Base-by-base conservation (phyloP, 495 filamentous ascomycete species). In the Ramalina peruviana region DNA sequence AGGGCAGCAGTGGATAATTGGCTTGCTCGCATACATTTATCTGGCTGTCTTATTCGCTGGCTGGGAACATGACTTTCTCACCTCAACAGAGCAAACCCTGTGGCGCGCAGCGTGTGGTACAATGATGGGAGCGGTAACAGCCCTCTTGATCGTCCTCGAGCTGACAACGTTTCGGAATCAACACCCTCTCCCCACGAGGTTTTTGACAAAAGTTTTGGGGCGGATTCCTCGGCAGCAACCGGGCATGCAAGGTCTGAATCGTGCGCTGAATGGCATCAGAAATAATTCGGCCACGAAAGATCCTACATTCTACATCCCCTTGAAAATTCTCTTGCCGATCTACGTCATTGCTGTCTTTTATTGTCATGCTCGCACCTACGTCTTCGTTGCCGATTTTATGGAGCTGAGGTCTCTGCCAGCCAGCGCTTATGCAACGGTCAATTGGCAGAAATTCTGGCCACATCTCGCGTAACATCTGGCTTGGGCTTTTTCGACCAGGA, bases 61-160 rank as follows among this genome's bases (percentile, higher is more conserved):
- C 16, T 41, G 39, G 39, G 20, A n/a, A 17, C 20, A 41, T 13
- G 16, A 17, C 16, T 41, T 41, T 23, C 39, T 13, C 7, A 41
- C 39, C 39, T 23, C 16, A 19, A 13, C 13, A 30, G 30, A 39
- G 19, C 37, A 40, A 20, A 43, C 39, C 39, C 36, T 41, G 3
- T 41, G 39, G 39, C 39, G 39, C 6, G 20, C 39, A 9, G 39
- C 39, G 11, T 19, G 16, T 11, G 7, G 16, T 17, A 41, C 20
- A n/a, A 41, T 41, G 39, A 17, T 41, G 16, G 16, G 16, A 17
- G 39, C 39, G 3, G 16, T 41, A 9, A 17, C 39, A 23, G 39
- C 20, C 16, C 13, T 49, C 52, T 17, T 63, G 48, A 1, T 68
- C 65, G 64, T 60, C 59, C 40, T 65, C 60, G 46, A 60, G 60